Evolutionary conservation across 495 filamentous ascomycete genomes (phyloP).

Genomic region (Lepidopterella palustris): DNA sequence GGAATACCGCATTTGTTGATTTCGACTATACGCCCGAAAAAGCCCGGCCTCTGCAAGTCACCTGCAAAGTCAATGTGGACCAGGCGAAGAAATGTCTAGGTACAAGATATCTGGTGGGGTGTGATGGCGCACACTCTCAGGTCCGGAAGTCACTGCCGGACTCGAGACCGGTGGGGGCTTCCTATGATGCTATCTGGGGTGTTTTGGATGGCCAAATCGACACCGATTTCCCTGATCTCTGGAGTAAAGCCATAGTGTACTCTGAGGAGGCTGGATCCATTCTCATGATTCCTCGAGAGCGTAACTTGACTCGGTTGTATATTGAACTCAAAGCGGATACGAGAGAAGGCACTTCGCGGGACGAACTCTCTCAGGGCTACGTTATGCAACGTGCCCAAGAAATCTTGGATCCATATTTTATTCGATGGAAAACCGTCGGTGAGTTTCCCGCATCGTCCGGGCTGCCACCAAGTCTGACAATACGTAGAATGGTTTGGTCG

Average conservation of each 20-base stretch:
- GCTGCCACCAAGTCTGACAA: background rate
- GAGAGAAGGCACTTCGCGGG: slow-evolving; percentile 52
- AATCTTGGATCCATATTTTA: slow-evolving; percentile 59
- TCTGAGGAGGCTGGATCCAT: slow-evolving; percentile 62
- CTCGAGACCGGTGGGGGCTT: slow-evolving; percentile 55
- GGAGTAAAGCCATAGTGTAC: slow-evolving; percentile 62
- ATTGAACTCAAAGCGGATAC: slow-evolving; percentile 67
- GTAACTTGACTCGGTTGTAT: slow-evolving; percentile 68
- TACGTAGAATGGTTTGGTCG: slow-evolving; percentile 56
- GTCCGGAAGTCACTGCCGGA: slow-evolving; percentile 56
- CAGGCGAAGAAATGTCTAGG: slow-evolving; percentile 10
- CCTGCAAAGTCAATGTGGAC: slow-evolving; percentile 10
- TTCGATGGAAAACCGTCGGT: slow-evolving; percentile 60
- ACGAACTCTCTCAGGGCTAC: slow-evolving; percentile 59
- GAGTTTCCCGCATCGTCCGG: background rate
- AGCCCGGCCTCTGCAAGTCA: slow-evolving; percentile 10
- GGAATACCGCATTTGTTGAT: slow-evolving; percentile 45
- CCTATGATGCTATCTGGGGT: slow-evolving; percentile 64
- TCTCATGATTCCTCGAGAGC: slow-evolving; percentile 69
- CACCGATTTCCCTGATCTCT: slow-evolving; percentile 72
- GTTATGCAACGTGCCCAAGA: slow-evolving; percentile 59
- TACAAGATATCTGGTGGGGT: slow-evolving; percentile 28
- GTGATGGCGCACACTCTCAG: slow-evolving; percentile 36
- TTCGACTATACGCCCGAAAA: slow-evolving; percentile 16
- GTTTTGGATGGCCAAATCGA: slow-evolving; percentile 71